Conservation (phyloP, 139 green algal genomes). For the Micromonas pusilla region DNA sequence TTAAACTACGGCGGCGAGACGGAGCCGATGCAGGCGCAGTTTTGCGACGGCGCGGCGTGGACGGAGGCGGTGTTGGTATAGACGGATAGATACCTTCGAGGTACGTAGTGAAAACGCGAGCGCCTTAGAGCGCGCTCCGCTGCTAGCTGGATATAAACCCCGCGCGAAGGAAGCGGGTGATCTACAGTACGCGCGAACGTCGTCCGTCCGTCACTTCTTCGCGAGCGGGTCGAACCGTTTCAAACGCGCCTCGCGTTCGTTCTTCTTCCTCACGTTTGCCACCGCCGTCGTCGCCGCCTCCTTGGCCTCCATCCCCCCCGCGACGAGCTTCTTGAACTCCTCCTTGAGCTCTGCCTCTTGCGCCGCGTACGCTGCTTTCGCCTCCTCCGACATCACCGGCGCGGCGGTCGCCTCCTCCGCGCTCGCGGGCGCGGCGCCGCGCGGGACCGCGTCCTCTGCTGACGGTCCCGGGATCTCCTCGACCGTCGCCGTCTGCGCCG, state of each 20-base stretch:
- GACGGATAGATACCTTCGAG: background rate
- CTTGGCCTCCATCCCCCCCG: background rate
- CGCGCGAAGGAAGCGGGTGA: background rate
- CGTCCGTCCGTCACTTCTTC: background rate
- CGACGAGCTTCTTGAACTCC: background rate
- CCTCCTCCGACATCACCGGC: background rate
- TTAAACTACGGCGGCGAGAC: background rate
- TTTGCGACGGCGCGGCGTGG: conserved; percentile 20
- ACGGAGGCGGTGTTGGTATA: background rate
- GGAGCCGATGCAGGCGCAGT: background rate
- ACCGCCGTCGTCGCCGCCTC: background rate
- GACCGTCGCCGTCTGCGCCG: background rate
- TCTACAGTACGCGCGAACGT: background rate
- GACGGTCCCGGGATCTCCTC: too few species aligned
- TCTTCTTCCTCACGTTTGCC: background rate
- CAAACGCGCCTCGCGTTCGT: too few species aligned
- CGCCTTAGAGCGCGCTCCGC: background rate
- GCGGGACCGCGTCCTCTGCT: background rate
- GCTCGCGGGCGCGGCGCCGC: background rate
- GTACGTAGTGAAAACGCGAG: background rate
- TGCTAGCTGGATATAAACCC: background rate
- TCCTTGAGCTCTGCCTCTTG: background rate
- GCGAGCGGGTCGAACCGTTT: too few species aligned
- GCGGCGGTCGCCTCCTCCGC: background rate
- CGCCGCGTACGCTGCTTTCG: background rate